Conservation (phyloP, 371 early-diverging fungal species). For the Saksenaea oblongispora region DNA sequence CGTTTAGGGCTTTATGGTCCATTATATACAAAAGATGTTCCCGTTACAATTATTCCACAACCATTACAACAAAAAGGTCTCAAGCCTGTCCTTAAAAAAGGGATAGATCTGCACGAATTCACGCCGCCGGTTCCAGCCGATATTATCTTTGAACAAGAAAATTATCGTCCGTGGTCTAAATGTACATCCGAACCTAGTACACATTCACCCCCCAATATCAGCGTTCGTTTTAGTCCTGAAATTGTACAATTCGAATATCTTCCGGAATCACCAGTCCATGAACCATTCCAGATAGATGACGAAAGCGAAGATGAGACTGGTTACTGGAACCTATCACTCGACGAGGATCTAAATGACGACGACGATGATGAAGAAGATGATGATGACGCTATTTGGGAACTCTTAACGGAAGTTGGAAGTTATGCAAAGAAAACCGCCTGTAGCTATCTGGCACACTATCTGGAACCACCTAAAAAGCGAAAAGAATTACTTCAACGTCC, state of each 20-base stretch:
- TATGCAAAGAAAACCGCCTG: background rate
- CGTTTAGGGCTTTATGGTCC: conserved; percentile 44
- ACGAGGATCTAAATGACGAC: background rate
- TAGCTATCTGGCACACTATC: background rate
- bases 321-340: conserved; percentile 11
- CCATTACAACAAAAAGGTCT: conserved; percentile 7
- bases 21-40: conserved; percentile 19
- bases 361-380: conserved; percentile 10
- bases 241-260: conserved; percentile 19
- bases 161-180: conserved; percentile 5
- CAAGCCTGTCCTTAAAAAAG: conserved; percentile 22
- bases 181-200: conserved; percentile 3
- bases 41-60: background rate
- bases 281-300: conserved; percentile 1
- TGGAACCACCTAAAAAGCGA: conserved; percentile 1
- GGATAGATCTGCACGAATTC: conserved; percentile 1
- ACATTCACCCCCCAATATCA: background rate
- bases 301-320: background rate
- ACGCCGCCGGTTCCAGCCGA: conserved; percentile 1
- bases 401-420: background rate
- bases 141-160: background rate
- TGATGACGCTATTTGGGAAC: conserved; percentile 15
- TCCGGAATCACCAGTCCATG: conserved; percentile 24
- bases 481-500: background rate
- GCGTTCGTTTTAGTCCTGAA: conserved; percentile 27